phyloP scores from a whole-genome alignment of 495 filamentous ascomycete genomes.

The Lasiosphaeriaceae sp. region DNA sequence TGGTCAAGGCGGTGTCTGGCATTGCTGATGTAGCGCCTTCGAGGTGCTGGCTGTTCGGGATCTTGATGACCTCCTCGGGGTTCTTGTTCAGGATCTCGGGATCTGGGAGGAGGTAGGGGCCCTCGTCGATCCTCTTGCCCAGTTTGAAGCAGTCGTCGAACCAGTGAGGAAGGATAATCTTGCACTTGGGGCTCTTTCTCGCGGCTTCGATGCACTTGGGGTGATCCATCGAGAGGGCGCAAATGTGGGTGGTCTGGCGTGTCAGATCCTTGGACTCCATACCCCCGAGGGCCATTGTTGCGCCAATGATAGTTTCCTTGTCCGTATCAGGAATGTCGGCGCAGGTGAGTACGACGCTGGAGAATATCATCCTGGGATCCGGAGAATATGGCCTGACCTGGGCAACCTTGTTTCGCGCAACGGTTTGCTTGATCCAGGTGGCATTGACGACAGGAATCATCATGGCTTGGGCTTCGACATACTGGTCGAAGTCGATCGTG shows the following conservation, averaged over 20 bases:
- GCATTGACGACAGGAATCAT: constrained; percentile 84
- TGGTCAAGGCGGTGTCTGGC: constrained; percentile 44
- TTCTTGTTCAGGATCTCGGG: constrained; percentile 66
- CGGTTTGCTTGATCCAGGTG: constrained; percentile 68
- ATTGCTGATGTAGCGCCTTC: constrained; percentile 68
- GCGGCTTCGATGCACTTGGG: constrained; percentile 62
- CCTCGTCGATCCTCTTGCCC: constrained; percentile 79
- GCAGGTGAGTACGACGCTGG: constrained; percentile 70
- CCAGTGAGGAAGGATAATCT: constrained; percentile 95
- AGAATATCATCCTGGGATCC: constrained; percentile 86
- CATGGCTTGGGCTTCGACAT: constrained; percentile 60
- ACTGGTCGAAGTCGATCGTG: constrained; percentile 85
- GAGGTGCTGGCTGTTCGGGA: constrained; percentile 57
- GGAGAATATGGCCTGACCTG: constrained; percentile 82
- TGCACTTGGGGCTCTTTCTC: constrained; percentile 62
- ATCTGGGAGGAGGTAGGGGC: constrained; percentile 82
- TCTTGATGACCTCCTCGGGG: constrained; percentile 51
- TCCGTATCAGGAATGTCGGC: constrained; percentile 81
- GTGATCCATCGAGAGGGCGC: constrained; percentile 72
- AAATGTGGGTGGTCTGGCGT: constrained; percentile 78
- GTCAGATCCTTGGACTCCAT: constrained; percentile 66
- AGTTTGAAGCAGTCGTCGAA: constrained; percentile 96
- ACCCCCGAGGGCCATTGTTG: constrained; percentile 85
- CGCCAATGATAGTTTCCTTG: constrained; percentile 87
- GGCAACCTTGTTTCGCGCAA: constrained; percentile 64